Base-by-base conservation (phyloP, 352 stramenopile genomes). In the Hyaloperonospora brassicae region DNA sequence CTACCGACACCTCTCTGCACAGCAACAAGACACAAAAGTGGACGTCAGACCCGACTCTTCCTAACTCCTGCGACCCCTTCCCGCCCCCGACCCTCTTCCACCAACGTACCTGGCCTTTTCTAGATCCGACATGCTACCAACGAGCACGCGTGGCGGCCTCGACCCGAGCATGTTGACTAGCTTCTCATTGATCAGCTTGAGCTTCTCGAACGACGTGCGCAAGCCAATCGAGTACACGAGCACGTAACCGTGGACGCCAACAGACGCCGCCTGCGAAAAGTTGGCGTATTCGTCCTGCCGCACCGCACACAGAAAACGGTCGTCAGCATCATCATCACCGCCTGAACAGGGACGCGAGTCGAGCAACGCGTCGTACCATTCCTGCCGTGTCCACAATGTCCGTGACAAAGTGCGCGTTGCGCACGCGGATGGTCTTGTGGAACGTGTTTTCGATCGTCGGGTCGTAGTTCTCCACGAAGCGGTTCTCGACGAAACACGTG, bases 311-410 rank as follows among this genome's bases (percentile, higher is more conserved):
- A 42, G 4, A 42, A 2, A 14, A 42, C 17, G n/a, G 11, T 42
- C n/a, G n/a, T 17, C 25, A 25, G 21, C 36, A 44, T 7, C 3
- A 35, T 2, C 38, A 34, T 34, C 8, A 8, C 4, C 27, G 4
- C 27, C 4, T 17, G 17, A 17, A 17, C 17, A 34, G 27, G 27
- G 27, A 34, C 27, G 27, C 4, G 27, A 9, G 30, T 17, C 9
- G 13, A 52, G 10, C 6, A 30, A 12, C 21, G 1, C 17, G 2
- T 24, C 68, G 23, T 64, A 93, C 84, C 84, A 98, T 98, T 52
- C 94, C 94, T 11, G 94, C 94, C n/a, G 92, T 98, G 66, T 98
- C 94, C 59, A 98, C 91, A 63, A 98, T 98, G 64, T 98, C 94
- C 23, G 92, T 98, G 31, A 95, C 85, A 56, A 98, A 98, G 70